Percentiles rank a stretch among this genome's conserved stretches.
phyloP scores from a whole-genome alignment of 2,329 filamentous ascomycete genomes.

The Pseudocercospora fijiensis region DNA sequence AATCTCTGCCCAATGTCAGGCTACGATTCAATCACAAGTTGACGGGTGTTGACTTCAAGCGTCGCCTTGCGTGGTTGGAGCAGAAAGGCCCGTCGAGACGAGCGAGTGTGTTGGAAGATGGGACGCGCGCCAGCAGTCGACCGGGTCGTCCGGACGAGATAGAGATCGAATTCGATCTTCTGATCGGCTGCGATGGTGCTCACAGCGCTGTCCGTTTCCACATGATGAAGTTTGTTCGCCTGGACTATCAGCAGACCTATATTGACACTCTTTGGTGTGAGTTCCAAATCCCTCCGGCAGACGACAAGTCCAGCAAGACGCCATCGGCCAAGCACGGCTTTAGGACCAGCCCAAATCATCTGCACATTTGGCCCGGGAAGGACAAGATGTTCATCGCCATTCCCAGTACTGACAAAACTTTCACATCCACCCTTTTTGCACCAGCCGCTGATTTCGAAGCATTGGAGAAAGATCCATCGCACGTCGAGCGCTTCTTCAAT shows the following conservation, averaged over 20 bases:
- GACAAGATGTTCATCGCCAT: slow-evolving; percentile 99
- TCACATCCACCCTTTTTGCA: slow-evolving; percentile 92
- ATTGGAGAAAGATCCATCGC: slow-evolving; percentile 63
- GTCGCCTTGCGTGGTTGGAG: slow-evolving; percentile 86
- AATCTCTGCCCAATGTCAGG: slow-evolving; percentile 81
- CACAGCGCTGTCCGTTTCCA: slow-evolving; percentile 90
- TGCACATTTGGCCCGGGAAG: slow-evolving; percentile 89
- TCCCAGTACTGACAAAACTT: slow-evolving; percentile 81
- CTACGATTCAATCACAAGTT: slow-evolving; percentile 93
- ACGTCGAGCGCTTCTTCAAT: slow-evolving; percentile 72
- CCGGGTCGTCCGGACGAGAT: slow-evolving; percentile 57
- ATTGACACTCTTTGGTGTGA: slow-evolving; percentile 98
- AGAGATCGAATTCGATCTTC: slow-evolving; percentile 82
- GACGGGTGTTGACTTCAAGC: slow-evolving; percentile 79
- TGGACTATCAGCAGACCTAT: slow-evolving; percentile 92
- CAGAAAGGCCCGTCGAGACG: slow-evolving; percentile 27
- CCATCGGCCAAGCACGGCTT: slow-evolving; percentile 55
- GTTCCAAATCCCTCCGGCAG: slow-evolving; percentile 67
- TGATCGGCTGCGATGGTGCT: slow-evolving; percentile 92
- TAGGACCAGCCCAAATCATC: slow-evolving; percentile 82
- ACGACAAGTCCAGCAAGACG: slow-evolving; percentile 38
- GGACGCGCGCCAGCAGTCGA: slow-evolving; percentile 25
- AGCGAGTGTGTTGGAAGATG: slow-evolving; percentile 19
- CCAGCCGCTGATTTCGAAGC: slow-evolving; percentile 66
- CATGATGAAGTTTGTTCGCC: slow-evolving; percentile 89